Percentiles rank a stretch among this genome's conserved stretches.
phyloP scores from a whole-genome alignment of 768 basidiomycete species.

The Lenzites betulinus region DNA sequence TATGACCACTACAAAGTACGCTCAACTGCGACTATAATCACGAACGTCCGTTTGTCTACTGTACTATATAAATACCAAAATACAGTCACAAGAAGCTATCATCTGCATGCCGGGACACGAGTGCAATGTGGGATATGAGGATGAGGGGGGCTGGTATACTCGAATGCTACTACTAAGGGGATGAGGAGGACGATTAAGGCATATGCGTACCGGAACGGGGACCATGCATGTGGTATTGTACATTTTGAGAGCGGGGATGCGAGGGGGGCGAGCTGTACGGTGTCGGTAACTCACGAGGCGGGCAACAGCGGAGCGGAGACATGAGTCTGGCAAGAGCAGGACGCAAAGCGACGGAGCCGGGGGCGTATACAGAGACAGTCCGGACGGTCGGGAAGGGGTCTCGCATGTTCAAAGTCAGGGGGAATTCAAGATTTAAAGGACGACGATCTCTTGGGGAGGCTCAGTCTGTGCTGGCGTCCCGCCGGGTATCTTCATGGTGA shows the following conservation, averaged over 20 bases:
- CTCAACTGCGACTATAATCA: background rate
- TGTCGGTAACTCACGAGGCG: background rate
- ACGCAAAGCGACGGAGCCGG: conserved; percentile 4
- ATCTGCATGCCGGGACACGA: background rate
- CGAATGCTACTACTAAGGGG: conserved; percentile 11
- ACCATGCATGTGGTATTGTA: background rate
- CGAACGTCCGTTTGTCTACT: background rate
- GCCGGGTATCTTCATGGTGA: conserved; percentile 55
- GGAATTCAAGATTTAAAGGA: conserved; percentile 31
- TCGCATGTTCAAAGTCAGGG: background rate
- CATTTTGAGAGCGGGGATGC: conserved; percentile 6
- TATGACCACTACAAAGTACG: background rate
- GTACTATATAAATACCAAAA: conserved; percentile 18
- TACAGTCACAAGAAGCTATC: background rate
- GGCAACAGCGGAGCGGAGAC: background rate
- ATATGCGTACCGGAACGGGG: background rate
- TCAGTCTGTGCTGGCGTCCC: conserved; percentile 48
- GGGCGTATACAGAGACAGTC: background rate
- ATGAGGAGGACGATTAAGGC: background rate
- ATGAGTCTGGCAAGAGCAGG: too few species aligned
- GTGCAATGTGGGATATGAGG: conserved; percentile 7
- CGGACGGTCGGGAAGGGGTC: background rate
- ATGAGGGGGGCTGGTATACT: conserved; percentile 6
- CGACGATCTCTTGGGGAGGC: conserved; percentile 51
- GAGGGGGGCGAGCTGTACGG: background rate